Conservation (phyloP, 2,329 filamentous ascomycete species). For the Apiospora hydei region DNA sequence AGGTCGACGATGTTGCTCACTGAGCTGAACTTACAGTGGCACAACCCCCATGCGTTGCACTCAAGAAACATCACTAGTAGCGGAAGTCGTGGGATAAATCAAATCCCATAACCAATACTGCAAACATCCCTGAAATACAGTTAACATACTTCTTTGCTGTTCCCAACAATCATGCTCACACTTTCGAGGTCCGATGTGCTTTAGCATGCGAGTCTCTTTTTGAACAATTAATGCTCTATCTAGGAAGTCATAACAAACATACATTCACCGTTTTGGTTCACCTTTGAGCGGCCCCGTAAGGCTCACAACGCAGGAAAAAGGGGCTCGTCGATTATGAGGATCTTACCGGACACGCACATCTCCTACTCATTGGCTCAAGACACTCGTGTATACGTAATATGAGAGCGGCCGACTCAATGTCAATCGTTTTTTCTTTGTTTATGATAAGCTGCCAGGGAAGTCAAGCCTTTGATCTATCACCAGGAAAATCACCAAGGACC, state of each 20-base stretch:
- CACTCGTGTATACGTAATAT: too few species aligned
- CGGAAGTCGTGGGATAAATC: rapidly evolving
- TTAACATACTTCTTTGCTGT: background rate
- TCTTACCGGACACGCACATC: background rate
- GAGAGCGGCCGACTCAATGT: too few species aligned
- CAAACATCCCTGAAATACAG: background rate
- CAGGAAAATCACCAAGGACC: too few species aligned
- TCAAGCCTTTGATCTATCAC: too few species aligned
- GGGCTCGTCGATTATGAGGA: background rate
- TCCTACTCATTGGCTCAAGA: background rate
- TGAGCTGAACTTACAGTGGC: background rate
- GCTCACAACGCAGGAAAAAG: background rate
- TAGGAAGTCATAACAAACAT: too few species aligned
- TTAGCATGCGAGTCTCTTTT: too few species aligned
- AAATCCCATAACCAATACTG: background rate
- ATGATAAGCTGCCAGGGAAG: background rate
- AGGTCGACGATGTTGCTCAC: background rate
- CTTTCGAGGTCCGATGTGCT: background rate
- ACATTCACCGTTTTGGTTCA: too few species aligned
- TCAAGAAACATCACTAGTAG: background rate
- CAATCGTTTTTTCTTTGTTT: background rate
- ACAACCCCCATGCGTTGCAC: background rate
- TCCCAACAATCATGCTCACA: background rate
- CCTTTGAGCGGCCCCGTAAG: background rate
- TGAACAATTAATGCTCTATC: too few species aligned